Conservation (phyloP, 1,139 yeast genomes). For the Lodderomyces theae region DNA sequence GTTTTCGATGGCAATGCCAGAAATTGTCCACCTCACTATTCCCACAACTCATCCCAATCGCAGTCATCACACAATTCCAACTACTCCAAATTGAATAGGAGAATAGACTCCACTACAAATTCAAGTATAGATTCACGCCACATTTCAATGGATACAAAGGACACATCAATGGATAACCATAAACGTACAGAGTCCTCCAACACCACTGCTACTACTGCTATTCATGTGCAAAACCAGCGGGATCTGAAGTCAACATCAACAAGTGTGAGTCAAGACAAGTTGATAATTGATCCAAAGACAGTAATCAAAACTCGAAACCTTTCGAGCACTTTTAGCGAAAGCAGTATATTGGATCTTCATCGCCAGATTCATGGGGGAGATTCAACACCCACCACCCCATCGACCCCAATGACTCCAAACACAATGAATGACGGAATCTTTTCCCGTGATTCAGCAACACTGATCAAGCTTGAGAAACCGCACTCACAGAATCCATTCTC, state of each 20-base stretch:
- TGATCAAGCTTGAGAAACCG: not conserved
- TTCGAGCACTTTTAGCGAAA: not conserved
- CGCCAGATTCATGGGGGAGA: not conserved
- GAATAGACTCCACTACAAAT: slow-evolving; percentile 2
- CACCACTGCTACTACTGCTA: too few species aligned
- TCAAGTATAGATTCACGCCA: slow-evolving; percentile 1
- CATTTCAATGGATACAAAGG: not conserved
- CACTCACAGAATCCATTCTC: not conserved
- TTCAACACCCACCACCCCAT: not conserved
- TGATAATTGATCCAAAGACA: not conserved
- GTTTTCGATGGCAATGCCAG: not conserved
- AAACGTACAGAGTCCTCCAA: not conserved
- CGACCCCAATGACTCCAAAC: not conserved
- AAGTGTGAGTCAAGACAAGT: not conserved
- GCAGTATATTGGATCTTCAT: not conserved
- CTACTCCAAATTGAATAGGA: not conserved
- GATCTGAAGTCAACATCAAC: not conserved
- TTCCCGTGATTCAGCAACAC: not conserved
- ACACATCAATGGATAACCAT: slow-evolving; percentile 1
- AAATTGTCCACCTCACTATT: not conserved
- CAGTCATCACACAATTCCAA: slow-evolving; percentile 1
- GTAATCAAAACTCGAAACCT: not conserved
- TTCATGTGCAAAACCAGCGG: not conserved
- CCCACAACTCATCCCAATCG: not conserved
- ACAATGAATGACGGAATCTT: not conserved